Conservation (phyloP, 495 filamentous ascomycete genomes). For the Friedmanniomyces simplex region DNA sequence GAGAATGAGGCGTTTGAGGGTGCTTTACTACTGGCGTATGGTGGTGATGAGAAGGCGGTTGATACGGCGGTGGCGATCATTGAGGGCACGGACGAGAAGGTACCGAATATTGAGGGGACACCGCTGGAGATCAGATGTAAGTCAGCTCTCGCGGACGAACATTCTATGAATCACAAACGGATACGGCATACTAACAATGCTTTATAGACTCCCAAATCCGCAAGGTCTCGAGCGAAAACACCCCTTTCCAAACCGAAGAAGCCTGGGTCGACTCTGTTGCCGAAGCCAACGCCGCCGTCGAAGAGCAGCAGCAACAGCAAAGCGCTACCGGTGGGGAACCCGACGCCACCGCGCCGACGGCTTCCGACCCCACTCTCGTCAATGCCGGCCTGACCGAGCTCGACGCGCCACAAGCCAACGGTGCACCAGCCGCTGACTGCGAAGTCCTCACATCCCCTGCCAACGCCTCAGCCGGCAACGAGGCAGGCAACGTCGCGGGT, state of each 20-base stretch:
- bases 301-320: background rate
- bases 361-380: constrained; percentile 65
- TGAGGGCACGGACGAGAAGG: constrained; percentile 64
- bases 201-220: constrained; percentile 58
- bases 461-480: constrained; percentile 43
- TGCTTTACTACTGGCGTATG: constrained; percentile 78
- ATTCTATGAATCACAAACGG: constrained; percentile 8
- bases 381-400: constrained; percentile 71
- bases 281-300: constrained; percentile 34
- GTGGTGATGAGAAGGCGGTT: constrained; percentile 72
- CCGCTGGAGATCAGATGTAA: constrained; percentile 66
- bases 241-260: constrained; percentile 36
- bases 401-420: constrained; percentile 28
- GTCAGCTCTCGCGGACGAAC: constrained; percentile 20
- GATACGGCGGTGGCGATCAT: constrained; percentile 75
- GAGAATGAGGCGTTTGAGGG: constrained; percentile 85
- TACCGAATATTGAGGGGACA: constrained; percentile 53
- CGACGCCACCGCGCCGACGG: constrained; percentile 32
- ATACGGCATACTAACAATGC: constrained; percentile 20
- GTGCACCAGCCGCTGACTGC: constrained; percentile 31
- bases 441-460: constrained; percentile 44
- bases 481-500: constrained; percentile 36
- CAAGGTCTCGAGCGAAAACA: constrained; percentile 43
- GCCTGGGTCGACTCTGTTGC: constrained; percentile 39
- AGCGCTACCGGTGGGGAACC: constrained; percentile 22